A percentile compares a stretch with the other conserved stretches of the same genome.
phyloP scores from a whole-genome alignment of 2,329 filamentous ascomycete species.

The Zymoseptoria brevis region DNA sequence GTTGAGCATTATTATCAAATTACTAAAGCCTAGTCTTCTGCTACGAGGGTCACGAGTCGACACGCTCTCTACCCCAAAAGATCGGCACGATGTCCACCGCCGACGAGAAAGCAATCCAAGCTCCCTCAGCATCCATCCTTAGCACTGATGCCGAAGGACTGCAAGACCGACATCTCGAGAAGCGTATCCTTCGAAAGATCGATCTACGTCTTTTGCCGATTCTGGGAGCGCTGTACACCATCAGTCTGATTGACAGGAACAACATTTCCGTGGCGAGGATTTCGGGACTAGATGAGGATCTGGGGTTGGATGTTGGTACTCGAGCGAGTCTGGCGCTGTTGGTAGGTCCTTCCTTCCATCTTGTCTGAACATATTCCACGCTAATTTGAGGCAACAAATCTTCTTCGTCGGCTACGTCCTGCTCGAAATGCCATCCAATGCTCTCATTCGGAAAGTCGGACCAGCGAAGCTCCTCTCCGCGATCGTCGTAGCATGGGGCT shows the following conservation, averaged over 20 bases:
- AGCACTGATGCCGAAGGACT: too few species aligned
- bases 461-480: constrained; percentile 37
- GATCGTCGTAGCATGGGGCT: constrained; percentile 35
- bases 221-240: constrained; percentile 36
- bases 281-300: constrained; percentile 6
- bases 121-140: too few species aligned
- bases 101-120: too few species aligned
- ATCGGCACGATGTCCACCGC: too few species aligned
- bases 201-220: constrained; percentile 44
- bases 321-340: constrained; percentile 4
- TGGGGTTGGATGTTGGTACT: constrained; percentile 1
- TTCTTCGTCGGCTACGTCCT: constrained; percentile 34
- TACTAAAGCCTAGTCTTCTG: too few species aligned
- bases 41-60: fast-evolving
- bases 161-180: constrained; percentile 20
- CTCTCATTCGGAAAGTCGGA: constrained; percentile 35
- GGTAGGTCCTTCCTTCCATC: background rate
- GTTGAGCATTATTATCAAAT: too few species aligned
- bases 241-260: constrained; percentile 37
- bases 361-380: too few species aligned
- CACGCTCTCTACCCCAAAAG: too few species aligned
- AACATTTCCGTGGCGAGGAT: constrained; percentile 8
- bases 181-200: constrained; percentile 40
- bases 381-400: constrained; percentile 6
- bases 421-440: constrained; percentile 32